A percentile compares a stretch with the other conserved stretches of the same genome.
Evolutionary conservation across 2,329 filamentous ascomycete genomes (phyloP).

Genomic region (Pseudocercospora vitis): DNA sequence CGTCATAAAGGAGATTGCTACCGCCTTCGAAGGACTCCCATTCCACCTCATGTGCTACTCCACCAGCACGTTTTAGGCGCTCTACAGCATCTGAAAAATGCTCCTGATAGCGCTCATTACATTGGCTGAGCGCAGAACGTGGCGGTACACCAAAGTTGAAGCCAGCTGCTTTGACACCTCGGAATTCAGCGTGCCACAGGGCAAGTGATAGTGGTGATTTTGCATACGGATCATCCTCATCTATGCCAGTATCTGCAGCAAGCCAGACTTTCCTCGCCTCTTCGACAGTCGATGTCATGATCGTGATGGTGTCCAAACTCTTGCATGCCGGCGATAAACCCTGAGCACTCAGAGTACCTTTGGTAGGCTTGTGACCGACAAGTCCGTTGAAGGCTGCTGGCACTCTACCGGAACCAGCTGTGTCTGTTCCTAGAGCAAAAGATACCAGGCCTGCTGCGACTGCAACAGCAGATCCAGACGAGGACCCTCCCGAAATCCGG

Average conservation of each 20-base stretch:
- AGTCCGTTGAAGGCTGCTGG: conserved; percentile 57
- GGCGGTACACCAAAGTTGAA: conserved; percentile 55
- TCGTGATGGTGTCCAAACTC: conserved; percentile 59
- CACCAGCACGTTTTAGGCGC: conserved; percentile 44
- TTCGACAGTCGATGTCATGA: conserved; percentile 51
- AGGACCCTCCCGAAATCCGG: conserved; percentile 59
- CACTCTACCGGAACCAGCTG: conserved; percentile 55
- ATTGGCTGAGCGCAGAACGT: conserved; percentile 44
- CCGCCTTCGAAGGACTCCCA: conserved; percentile 55
- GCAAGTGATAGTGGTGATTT: conserved; percentile 42
- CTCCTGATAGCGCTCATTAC: conserved; percentile 42
- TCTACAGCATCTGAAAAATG: conserved; percentile 48
- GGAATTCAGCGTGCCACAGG: conserved; percentile 37
- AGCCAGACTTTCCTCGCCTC: conserved; percentile 55
- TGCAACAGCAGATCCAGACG: conserved; percentile 56
- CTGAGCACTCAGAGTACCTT: conserved; percentile 52
- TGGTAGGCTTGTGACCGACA: conserved; percentile 53
- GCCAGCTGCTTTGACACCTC: conserved; percentile 37
- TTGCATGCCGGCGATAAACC: conserved; percentile 58
- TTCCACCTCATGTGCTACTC: conserved; percentile 46
- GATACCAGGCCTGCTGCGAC: conserved; percentile 56
- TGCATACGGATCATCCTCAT: conserved; percentile 54
- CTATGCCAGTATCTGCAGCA: conserved; percentile 48
- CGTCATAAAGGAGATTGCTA: conserved; percentile 57
- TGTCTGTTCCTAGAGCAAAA: conserved; percentile 59